Percentiles rank a stretch among this genome's conserved stretches.
These are phyloP conservation scores for Begonia fuchsioides DNA, from an alignment of 306 rosid species.

Conservation along the genomic window DNA sequence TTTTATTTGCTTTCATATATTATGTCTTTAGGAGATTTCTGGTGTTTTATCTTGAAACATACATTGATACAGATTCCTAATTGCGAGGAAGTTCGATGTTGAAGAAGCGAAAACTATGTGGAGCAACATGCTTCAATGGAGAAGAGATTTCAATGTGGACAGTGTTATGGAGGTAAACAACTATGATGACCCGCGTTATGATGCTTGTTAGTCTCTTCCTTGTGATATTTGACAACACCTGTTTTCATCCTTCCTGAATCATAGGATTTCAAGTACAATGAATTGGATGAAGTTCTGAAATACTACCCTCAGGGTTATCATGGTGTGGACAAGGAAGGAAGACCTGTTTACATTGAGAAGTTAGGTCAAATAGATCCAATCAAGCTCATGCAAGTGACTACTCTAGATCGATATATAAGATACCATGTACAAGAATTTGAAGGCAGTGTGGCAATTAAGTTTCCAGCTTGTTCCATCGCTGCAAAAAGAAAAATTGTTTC, in stretches of 20 bases:
- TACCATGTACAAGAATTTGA: constrained; percentile 90
- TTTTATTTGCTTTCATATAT: no score
- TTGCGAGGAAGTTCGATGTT: constrained; percentile 83
- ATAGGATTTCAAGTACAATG: constrained; percentile 72
- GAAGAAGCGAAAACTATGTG: constrained; percentile 88
- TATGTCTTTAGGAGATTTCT: no score
- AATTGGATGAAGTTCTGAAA: constrained; percentile 54
- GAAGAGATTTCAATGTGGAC: constrained; percentile 74
- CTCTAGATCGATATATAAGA: constrained; percentile 58
- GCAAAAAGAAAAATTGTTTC: constrained; percentile 89
- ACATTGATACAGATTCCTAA: constrained; percentile 41
- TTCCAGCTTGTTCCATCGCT: constrained; percentile 86
- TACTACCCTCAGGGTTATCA: constrained; percentile 87
- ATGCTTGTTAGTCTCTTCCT: neutral
- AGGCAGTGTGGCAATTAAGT: constrained; percentile 58
- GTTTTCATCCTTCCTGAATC: neutral
- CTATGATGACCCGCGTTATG: neutral
- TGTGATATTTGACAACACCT: neutral
- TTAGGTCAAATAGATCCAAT: constrained; percentile 73
- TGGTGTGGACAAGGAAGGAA: constrained; percentile 89
- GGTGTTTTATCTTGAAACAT: no score
- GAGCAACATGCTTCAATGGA: constrained; percentile 89
- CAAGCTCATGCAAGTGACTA: constrained; percentile 71
- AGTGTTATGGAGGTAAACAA: constrained; percentile 61
- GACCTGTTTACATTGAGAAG: constrained; percentile 76